A percentile compares a stretch with the other conserved stretches of the same genome.
phyloP scores from a whole-genome alignment of 768 basidiomycete genomes.

The Russula sp. region DNA sequence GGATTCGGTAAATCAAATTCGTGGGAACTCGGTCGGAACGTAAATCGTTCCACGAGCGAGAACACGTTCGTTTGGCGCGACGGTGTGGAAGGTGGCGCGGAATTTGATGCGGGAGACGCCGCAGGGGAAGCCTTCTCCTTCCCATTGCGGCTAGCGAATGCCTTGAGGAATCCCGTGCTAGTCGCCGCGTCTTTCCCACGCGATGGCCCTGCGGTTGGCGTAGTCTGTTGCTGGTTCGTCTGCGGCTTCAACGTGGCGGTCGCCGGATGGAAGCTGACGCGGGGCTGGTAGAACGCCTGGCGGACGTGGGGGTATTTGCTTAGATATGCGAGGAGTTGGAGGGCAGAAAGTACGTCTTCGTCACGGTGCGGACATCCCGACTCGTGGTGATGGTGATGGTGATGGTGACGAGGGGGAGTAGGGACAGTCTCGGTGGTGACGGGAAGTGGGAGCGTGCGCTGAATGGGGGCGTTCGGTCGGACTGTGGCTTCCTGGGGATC shows the following conservation, averaged over 20 bases:
- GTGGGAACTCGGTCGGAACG: conserved; percentile 81
- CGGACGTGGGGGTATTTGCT: conserved; percentile 98
- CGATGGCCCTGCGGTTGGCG: conserved; percentile 19
- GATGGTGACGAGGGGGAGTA: conserved; percentile 26
- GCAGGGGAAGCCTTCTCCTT: conserved; percentile 34
- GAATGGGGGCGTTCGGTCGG: conserved; percentile 18
- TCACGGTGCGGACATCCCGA: conserved; percentile 72
- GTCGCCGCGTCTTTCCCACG: conserved; percentile 7
- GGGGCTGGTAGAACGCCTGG: conserved; percentile 88
- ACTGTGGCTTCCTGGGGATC: conserved; percentile 20
- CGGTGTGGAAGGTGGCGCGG: conserved; percentile 16
- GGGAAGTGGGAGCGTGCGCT: conserved; percentile 19
- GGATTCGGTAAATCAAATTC: conserved; percentile 67
- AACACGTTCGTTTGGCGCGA: conserved; percentile 82
- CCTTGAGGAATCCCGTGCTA: conserved; percentile 35
- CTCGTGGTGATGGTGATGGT: conserved; percentile 32
- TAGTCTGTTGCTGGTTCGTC: conserved; percentile 13
- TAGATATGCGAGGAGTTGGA: conserved; percentile 93
- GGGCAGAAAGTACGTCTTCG: conserved; percentile 83
- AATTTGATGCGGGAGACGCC: conserved; percentile 22
- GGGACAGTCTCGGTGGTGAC: conserved; percentile 11
- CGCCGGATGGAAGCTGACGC: conserved; percentile 76
- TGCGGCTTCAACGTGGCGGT: conserved; percentile 31
- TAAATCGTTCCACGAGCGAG: conserved; percentile 93
- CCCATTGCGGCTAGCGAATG: conserved; percentile 43